Evolutionary conservation across 345 rosid species (phyloP).

Genomic region (Mangifera indica): DNA sequence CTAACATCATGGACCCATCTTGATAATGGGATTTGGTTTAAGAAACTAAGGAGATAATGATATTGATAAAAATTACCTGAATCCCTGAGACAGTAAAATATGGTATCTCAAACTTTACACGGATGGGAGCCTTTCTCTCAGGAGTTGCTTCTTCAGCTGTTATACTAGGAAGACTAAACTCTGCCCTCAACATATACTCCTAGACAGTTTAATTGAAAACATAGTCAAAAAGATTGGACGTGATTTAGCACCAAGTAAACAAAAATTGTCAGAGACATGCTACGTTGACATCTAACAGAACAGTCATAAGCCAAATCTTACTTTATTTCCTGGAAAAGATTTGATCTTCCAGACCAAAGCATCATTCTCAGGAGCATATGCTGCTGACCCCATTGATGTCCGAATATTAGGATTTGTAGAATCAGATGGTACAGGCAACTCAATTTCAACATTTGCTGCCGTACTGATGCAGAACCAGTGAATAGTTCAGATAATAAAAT

Average conservation of each 20-base stretch:
- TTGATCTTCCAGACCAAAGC: conserved; percentile 76
- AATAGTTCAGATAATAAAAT: not conserved
- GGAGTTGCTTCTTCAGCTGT: conserved; percentile 68
- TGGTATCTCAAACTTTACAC: conserved; percentile 81
- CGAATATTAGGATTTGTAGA: conserved; percentile 66
- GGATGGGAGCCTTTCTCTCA: conserved; percentile 77
- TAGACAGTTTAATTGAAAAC: conserved; percentile 20
- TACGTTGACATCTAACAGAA: not conserved
- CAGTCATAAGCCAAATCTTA: conserved; percentile 16
- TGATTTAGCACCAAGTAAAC: not conserved
- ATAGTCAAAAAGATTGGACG: not conserved
- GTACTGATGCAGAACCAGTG: conserved; percentile 39
- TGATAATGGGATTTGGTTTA: not conserved
- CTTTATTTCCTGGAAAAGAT: conserved; percentile 74
- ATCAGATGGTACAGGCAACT: conserved; percentile 72
- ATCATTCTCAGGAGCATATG: conserved; percentile 79
- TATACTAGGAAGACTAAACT: conserved; percentile 74
- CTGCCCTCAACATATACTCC: conserved; percentile 82
- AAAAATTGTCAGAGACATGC: not conserved
- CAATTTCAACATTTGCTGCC: conserved; percentile 74
- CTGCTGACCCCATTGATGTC: conserved; percentile 75
- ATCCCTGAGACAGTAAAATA: conserved; percentile 84
- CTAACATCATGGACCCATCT: no score
- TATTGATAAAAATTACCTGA: conserved; percentile 46
- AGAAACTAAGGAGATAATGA: not conserved